A percentile compares a stretch with the other conserved stretches of the same genome.
Conservation (phyloP, 108 stramenopile species). For the Cyclotella baltica region DNA sequence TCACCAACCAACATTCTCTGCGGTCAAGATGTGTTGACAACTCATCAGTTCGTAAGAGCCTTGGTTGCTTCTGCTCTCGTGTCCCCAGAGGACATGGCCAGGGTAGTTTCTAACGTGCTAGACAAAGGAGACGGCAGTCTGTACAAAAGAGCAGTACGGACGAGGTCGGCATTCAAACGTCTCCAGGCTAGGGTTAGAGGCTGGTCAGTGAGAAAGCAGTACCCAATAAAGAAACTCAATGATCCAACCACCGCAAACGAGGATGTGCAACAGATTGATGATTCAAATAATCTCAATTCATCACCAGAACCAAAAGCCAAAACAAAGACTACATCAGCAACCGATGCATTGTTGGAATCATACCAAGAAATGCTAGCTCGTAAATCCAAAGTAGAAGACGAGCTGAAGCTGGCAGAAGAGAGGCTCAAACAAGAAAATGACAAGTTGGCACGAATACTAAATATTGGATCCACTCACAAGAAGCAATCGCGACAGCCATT, state of each 20-base stretch:
- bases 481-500: not conserved
- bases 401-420: constrained; percentile 28
- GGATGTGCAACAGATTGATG: not conserved
- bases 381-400: constrained; percentile 27
- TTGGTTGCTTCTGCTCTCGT: constrained; percentile 6
- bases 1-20: constrained; percentile 34
- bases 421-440: constrained; percentile 26
- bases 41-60: constrained; percentile 26
- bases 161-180: constrained; percentile 11
- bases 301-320: not conserved
- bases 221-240: not conserved
- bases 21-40: constrained; percentile 31
- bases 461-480: constrained; percentile 15
- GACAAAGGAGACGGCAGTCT: constrained; percentile 19
- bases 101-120: constrained; percentile 7
- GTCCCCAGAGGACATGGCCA: constrained; percentile 4
- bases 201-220: constrained; percentile 19
- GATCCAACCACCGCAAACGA: not conserved
- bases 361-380: constrained; percentile 21
- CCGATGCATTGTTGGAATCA: not conserved
- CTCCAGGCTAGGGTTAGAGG: constrained; percentile 34
- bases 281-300: not conserved
- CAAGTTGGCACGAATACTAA: constrained; percentile 27
- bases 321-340: not conserved
- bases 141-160: constrained; percentile 34